Percentiles rank a stretch among this genome's conserved stretches.
These are phyloP conservation scores for Trametes hirsuta DNA, from an alignment of 1,284 basidiomycete genomes.

Conservation along the genomic window DNA sequence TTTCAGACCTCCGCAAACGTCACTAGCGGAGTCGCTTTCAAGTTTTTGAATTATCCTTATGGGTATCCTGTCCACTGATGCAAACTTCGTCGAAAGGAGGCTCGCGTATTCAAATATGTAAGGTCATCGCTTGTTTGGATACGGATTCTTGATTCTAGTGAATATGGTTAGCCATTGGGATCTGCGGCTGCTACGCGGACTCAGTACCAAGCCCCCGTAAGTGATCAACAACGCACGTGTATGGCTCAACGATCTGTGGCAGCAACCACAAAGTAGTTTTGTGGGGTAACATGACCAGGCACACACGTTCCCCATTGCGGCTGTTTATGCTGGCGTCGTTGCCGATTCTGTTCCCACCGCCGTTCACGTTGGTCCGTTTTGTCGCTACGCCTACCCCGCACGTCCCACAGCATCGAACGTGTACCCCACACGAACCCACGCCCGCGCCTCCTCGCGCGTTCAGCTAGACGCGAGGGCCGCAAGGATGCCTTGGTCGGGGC, in stretches of 20 bases:
- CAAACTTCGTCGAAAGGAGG: too few relatives aligned
- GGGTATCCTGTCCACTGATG: too few relatives aligned
- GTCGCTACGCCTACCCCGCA: background rate
- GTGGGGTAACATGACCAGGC: background rate
- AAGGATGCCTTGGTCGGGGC: background rate
- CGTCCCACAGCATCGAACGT: slow-evolving; percentile 12
- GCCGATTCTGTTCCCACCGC: background rate
- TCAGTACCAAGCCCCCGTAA: background rate
- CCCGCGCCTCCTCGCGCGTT: background rate
- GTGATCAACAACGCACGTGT: slow-evolving; percentile 10
- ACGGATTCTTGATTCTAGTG: too few relatives aligned
- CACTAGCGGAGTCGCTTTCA: too few relatives aligned
- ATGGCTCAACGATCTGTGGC: background rate
- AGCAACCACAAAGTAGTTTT: background rate
- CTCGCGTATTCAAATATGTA: too few relatives aligned
- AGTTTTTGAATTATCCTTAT: too few relatives aligned
- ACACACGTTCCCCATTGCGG: background rate
- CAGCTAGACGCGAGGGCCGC: background rate
- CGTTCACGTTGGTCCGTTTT: slow-evolving; percentile 2
- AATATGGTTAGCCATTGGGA: too few relatives aligned
- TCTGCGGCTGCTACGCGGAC: background rate
- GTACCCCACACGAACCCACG: background rate
- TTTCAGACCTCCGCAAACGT: too few relatives aligned
- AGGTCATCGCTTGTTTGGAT: too few relatives aligned
- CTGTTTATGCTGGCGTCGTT: background rate